Evolutionary conservation across 169 alveolate species (phyloP).

Genomic region (Amoebophrya sp.): DNA sequence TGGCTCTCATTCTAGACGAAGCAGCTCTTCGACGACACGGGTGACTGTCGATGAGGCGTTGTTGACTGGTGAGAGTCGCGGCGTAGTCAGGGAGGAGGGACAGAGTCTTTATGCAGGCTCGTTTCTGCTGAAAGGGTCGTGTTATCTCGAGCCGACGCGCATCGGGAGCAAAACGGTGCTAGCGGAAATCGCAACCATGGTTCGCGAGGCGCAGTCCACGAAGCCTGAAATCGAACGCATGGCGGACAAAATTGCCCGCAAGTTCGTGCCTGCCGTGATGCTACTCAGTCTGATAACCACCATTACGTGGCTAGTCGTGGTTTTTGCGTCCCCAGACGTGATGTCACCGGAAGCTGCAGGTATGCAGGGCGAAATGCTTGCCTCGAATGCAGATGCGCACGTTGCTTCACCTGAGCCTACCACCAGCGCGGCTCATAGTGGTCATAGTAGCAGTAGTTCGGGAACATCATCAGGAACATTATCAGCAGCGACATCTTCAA

Average conservation of each 20-base stretch:
- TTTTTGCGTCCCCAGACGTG: neutral
- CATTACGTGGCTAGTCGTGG: neutral
- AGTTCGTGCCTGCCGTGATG: slow-evolving; percentile 30
- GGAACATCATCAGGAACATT: neutral
- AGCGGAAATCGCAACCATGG: slow-evolving; percentile 11
- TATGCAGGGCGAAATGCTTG: neutral
- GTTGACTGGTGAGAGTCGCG: slow-evolving; percentile 24
- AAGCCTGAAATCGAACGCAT: slow-evolving; percentile 33
- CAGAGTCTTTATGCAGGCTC: slow-evolving; percentile 20
- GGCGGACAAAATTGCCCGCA: slow-evolving; percentile 32
- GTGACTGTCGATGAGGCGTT: slow-evolving; percentile 27
- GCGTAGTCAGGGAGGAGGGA: neutral
- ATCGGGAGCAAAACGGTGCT: slow-evolving; percentile 29
- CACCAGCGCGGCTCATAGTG: neutral
- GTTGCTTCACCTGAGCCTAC: no score
- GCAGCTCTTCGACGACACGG: neutral
- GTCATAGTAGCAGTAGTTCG: neutral
- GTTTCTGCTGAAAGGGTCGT: neutral
- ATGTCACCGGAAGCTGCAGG: neutral
- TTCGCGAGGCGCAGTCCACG: slow-evolving; percentile 15
- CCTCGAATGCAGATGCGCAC: no score
- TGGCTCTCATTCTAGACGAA: no score
- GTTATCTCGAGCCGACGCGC: slow-evolving; percentile 22
- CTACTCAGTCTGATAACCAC: slow-evolving; percentile 13
- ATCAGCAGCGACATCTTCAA: neutral